A percentile compares a stretch with the other conserved stretches of the same genome.
These are phyloP conservation scores for Xylariaceae sp. DNA, from an alignment of 2,329 filamentous ascomycete genomes.

Conservation along the genomic window DNA sequence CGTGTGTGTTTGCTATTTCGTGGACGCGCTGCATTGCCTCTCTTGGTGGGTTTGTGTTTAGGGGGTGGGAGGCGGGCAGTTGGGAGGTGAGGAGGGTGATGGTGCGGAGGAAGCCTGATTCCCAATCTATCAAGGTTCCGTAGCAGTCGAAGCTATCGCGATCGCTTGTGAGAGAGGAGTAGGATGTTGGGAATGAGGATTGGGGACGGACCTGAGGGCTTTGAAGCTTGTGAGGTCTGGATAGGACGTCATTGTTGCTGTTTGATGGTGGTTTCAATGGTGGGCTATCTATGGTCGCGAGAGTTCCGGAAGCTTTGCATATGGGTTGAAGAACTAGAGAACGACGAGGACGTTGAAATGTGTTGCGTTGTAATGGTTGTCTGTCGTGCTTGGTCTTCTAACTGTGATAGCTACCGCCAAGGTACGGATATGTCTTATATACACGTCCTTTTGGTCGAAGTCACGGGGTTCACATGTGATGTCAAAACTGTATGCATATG, in stretches of 20 bases:
- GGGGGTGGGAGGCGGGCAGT: slow-evolving; percentile 32
- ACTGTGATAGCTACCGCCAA: no score
- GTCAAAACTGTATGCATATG: no score
- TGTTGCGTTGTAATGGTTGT: neutral
- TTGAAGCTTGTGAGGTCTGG: slow-evolving; percentile 29
- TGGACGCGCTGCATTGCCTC: slow-evolving; percentile 43
- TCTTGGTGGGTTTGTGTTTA: slow-evolving; percentile 36
- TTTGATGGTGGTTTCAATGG: neutral
- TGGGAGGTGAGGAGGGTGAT: slow-evolving; percentile 48
- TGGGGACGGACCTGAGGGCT: slow-evolving; percentile 23
- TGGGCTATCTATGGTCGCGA: neutral
- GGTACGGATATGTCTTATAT: no score
- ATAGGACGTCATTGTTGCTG: slow-evolving; percentile 25
- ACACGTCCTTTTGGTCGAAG: no score
- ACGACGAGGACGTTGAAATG: neutral
- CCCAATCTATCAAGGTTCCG: slow-evolving; percentile 78
- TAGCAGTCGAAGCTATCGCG: slow-evolving; percentile 69
- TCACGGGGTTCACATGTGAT: no score
- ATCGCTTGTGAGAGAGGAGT: neutral
- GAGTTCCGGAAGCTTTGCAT: neutral
- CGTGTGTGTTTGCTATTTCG: slow-evolving; percentile 47
- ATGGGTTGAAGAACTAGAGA: neutral
- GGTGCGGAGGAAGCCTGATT: slow-evolving; percentile 58
- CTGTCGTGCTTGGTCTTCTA: no score
- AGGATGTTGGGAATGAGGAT: neutral